Base-by-base conservation (phyloP, 169 alveolate genomes). In the Blepharisma undulans region DNA sequence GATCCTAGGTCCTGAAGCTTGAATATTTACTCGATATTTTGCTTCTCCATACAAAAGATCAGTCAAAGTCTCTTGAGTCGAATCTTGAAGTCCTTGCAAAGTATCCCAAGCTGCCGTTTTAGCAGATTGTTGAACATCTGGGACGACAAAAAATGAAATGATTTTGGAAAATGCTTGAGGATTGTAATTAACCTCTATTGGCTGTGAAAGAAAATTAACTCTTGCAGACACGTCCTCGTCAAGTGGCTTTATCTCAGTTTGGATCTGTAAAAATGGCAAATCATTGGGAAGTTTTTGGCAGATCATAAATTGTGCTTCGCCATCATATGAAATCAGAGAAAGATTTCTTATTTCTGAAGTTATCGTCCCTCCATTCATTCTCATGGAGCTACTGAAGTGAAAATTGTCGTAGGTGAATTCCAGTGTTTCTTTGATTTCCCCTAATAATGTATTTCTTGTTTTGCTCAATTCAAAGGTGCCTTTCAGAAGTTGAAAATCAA, bases 91-190 rank as follows among this genome's bases (percentile, higher is more conserved):
- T 7, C 77, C 89, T 84, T 84, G 29, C 7, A 84, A n/a, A 3
- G 74, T 84, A 30, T 84, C 89, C 89, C 89, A 84, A 0, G 89
- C 89, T 59, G 89, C 89, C 2, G 29, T 84, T 84, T 84, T 84
- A 1, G 77, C 89, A 25, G 79, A 48, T 21, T 84, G 33, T 29
- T 84, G 77, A n/a, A 33, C 36, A 21, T 84, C 60, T 22, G 89
- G 89, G 30, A 84, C 77, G 12, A 84, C 77, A 59, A 84, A 84
- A 84, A 84, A 84, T 0, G 79, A 48, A 1, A 84, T 25, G 0
- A 84, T 48, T 34, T 21, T 19, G 18, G 33, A n/a, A n/a, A 84
- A 0, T 0, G 60, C 27, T 22, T 22, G 30, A 34, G 29, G 30
- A 25, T 29, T 36, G n/a, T 84, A 84, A 30, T 84, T 48, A 12